Base-by-base conservation (phyloP, 768 basidiomycete species). In the Paxillus involutus region DNA sequence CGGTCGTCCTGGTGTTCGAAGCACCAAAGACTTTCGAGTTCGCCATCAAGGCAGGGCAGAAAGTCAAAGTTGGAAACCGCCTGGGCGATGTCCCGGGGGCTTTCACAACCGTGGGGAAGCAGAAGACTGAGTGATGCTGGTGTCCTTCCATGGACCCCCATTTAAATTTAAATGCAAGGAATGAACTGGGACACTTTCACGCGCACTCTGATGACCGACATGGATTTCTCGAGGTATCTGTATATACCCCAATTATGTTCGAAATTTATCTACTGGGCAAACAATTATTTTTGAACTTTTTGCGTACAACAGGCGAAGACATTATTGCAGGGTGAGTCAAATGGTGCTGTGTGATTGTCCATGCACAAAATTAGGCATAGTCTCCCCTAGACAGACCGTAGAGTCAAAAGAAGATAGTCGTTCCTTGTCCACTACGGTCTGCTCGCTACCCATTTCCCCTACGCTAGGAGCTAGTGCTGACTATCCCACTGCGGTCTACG, bases 1-100 rank as follows among this genome's bases (percentile, higher is more conserved):
- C 96, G 6, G 91, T 98, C 63, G 96, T 99, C 17, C 79, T 98
- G 44, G 92, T 98, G 1, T 97, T 98, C 64, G 97, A 99, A 73
- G 97, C 95, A 0, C 96, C 97, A 0, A 73, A 78, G 49, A 74
- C 84, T 35, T 99, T 95, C 66, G 80, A 84, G 69, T 97, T 96
- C 63, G 68, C 75, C 0, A 81, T 94, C 14, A 75, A 83, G 57
- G 80, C 86, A 3, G 92, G 94, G 3, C 81, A 94, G 70, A 90
- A 88, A 71, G 84, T 98, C 56, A 85, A 86, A 69, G 92, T 96
- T 35, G 96, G 96, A 0, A 78, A 98, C 73, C 73, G 76, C 58
- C 64, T 99, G 33, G 94, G 94, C 4, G 84, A 90, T 59, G 67
- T 67, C 2, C 59, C 63, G 0, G 56, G 63, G 1, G 54, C 53